Conservation (phyloP, 2,329 filamentous ascomycete species). For the Setomelanomma holmii region DNA sequence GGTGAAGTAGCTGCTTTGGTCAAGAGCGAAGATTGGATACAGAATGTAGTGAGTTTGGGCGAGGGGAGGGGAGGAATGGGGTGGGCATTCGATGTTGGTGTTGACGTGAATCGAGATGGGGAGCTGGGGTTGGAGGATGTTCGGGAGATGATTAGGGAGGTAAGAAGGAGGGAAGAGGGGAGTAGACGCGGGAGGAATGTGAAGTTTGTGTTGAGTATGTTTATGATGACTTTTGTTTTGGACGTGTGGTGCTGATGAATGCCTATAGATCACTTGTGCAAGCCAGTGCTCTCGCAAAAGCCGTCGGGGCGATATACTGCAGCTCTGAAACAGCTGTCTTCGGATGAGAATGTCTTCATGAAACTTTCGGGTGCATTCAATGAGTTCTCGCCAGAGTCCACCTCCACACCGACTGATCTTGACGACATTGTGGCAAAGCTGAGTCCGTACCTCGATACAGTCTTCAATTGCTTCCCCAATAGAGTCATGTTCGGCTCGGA, state of each 20-base stretch:
- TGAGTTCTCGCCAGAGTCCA: constrained; percentile 69
- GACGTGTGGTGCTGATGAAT: background rate
- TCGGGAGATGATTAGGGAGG: constrained; percentile 48
- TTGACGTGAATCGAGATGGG: constrained; percentile 81
- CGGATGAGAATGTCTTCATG: constrained; percentile 75
- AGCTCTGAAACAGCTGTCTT: constrained; percentile 71
- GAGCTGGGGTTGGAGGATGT: constrained; percentile 61
- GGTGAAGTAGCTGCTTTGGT: constrained; percentile 46
- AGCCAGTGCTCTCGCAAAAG: constrained; percentile 74
- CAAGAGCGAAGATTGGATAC: constrained; percentile 40
- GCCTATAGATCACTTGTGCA: constrained; percentile 80
- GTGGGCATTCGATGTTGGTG: constrained; percentile 80
- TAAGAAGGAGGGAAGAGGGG: constrained; percentile 60
- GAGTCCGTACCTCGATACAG: constrained; percentile 22
- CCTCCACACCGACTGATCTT: constrained; percentile 32
- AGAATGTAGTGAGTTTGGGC: constrained; percentile 65
- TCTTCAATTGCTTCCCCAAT: constrained; percentile 73
- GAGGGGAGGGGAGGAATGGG: constrained; percentile 67
- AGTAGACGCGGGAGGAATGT: constrained; percentile 43
- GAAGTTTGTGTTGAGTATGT: constrained; percentile 71
- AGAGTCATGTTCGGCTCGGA: constrained; percentile 91
- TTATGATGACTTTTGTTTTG: background rate
- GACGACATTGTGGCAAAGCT: constrained; percentile 27
- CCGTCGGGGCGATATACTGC: constrained; percentile 72
- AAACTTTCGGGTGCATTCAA: constrained; percentile 89